phyloP scores from a whole-genome alignment of 441 rosid genomes.

The Erodium chrysanthum region DNA sequence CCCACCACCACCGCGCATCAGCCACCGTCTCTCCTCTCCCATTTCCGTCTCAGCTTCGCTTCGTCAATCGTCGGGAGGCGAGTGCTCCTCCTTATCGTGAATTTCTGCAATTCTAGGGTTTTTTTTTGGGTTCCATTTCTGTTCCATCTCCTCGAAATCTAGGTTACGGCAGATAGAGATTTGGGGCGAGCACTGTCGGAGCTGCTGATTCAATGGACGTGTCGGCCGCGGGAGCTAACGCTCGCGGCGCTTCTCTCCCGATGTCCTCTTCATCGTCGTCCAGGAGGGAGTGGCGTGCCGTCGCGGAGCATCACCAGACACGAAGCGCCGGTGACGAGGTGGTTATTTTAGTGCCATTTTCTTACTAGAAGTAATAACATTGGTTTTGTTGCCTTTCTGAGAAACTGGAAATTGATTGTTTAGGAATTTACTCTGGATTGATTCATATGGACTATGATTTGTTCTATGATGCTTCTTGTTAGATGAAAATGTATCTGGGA shows the following conservation, averaged over 20 bases:
- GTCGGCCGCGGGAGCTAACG: slow-evolving; percentile 47
- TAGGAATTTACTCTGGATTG: background rate
- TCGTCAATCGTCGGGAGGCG: background rate
- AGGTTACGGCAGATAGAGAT: slow-evolving; percentile 11
- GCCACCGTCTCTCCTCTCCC: background rate
- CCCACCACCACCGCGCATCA: slow-evolving; percentile 17
- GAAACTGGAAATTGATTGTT: background rate
- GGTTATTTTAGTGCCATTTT: slow-evolving; percentile 10
- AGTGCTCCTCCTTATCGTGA: background rate
- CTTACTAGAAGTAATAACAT: background rate
- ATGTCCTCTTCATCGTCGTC: slow-evolving; percentile 23
- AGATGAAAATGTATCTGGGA: no score
- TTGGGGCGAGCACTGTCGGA: slow-evolving; percentile 11
- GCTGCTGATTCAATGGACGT: slow-evolving; percentile 53
- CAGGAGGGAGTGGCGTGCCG: slow-evolving; percentile 91
- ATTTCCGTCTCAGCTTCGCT: background rate
- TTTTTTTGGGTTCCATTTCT: background rate
- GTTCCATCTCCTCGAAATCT: slow-evolving; percentile 17
- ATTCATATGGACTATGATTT: no score
- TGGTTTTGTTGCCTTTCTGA: background rate
- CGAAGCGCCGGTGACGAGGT: slow-evolving; percentile 54
- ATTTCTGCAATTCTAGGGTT: slow-evolving; percentile 12
- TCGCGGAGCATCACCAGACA: slow-evolving; percentile 60
- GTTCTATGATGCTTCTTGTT: no score
- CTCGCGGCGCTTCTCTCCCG: slow-evolving; percentile 57